Conservation (phyloP, 371 early-diverging fungal genomes). For the Mucor lusitanicus region DNA sequence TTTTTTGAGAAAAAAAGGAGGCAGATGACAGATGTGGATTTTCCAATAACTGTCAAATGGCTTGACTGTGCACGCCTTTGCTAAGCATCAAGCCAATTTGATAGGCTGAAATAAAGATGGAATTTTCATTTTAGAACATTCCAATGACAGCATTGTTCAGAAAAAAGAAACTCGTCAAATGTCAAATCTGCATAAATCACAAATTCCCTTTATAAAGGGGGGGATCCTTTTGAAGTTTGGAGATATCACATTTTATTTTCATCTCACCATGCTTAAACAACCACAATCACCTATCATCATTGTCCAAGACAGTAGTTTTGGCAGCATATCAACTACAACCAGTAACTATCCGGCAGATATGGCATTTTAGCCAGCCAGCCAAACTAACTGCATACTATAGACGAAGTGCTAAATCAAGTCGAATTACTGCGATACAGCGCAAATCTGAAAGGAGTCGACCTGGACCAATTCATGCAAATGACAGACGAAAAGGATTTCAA, state of each 20-base stretch:
- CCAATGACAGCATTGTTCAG: background rate
- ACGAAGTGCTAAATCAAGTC: conserved; percentile 10
- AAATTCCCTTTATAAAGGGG: background rate
- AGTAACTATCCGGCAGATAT: background rate
- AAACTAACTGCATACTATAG: background rate
- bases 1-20: too few relatives aligned
- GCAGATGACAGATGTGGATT: too few relatives aligned
- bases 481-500: conserved; percentile 17
- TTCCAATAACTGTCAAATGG: too few relatives aligned
- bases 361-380: too few relatives aligned
- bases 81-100: too few relatives aligned
- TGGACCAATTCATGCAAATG: conserved; percentile 22
- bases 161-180: background rate
- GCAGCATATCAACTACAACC: conserved; percentile 13
- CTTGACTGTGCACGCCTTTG: too few relatives aligned
- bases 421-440: conserved; percentile 6
- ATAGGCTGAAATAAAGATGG: too few relatives aligned
- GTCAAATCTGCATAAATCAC: background rate
- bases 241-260: background rate
- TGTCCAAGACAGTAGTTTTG: conserved; percentile 1
- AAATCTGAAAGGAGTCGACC: conserved; percentile 8
- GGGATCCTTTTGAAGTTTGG: background rate
- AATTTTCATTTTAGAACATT: too few relatives aligned
- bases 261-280: background rate
- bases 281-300: conserved; percentile 10